phyloP scores from a whole-genome alignment of 2,329 filamentous ascomycete genomes.

The Chaetomiaceae sp. region DNA sequence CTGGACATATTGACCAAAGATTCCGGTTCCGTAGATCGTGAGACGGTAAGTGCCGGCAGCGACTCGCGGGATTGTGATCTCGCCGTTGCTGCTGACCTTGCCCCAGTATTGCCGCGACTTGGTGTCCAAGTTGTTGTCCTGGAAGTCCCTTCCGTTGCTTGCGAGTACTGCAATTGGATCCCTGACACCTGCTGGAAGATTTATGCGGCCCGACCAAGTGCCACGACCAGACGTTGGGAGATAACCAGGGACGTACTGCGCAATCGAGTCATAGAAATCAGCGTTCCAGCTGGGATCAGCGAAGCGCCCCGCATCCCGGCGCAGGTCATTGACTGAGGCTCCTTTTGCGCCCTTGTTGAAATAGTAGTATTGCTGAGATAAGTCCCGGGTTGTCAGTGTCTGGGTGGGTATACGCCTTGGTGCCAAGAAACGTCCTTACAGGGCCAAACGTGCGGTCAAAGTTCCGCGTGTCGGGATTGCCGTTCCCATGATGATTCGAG shows the following conservation, averaged over 20 bases:
- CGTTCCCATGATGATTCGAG: conserved; percentile 1
- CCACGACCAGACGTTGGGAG: not conserved
- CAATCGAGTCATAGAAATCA: conserved; percentile 5
- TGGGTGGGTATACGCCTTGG: not conserved
- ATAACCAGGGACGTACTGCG: conserved; percentile 1
- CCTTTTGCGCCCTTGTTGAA: not conserved
- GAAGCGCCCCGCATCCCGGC: not conserved
- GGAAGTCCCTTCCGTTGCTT: not conserved
- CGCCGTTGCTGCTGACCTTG: not conserved
- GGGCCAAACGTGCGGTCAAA: conserved; percentile 3
- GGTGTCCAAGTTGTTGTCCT: conserved; percentile 6
- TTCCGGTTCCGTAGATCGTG: not conserved
- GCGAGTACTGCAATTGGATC: not conserved
- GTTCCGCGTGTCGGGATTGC: not conserved
- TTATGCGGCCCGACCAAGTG: not conserved
- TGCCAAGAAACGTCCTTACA: not conserved
- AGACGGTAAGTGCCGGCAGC: conserved; percentile 1
- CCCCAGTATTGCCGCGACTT: not conserved
- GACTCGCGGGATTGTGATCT: conserved; percentile 3
- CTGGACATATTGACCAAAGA: not conserved
- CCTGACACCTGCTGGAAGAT: not conserved
- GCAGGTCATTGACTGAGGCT: not conserved
- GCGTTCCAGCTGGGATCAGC: not conserved
- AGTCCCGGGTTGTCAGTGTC: not conserved
- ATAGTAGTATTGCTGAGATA: conserved; percentile 2